Conservation (phyloP, 805 yeast genomes). For the Metschnikowia drakensbergensis region DNA sequence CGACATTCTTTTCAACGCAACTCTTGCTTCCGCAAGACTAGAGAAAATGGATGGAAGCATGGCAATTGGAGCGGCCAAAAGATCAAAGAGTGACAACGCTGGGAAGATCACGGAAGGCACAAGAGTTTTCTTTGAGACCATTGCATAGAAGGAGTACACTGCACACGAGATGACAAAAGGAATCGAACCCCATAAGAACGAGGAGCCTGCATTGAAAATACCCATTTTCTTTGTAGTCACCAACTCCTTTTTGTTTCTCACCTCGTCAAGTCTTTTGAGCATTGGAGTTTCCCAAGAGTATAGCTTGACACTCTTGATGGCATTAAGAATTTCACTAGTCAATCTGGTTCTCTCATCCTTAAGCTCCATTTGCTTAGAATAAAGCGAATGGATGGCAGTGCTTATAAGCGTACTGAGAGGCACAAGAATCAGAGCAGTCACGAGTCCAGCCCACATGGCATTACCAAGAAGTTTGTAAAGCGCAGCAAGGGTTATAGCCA, state of each 20-base stretch:
- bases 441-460: conserved; percentile 56
- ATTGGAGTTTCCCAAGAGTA: conserved; percentile 71
- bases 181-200: conserved; percentile 36
- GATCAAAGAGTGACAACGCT: conserved; percentile 35
- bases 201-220: conserved; percentile 28
- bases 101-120: conserved; percentile 40
- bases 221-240: conserved; percentile 47
- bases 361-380: conserved; percentile 55
- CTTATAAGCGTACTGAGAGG: conserved; percentile 54
- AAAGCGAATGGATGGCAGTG: conserved; percentile 39
- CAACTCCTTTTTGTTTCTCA: conserved; percentile 59
- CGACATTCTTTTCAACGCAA: conserved; percentile 32
- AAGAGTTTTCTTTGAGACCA: conserved; percentile 22
- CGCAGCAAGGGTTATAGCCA: conserved; percentile 51
- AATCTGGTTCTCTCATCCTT: conserved; percentile 58
- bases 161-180: conserved; percentile 37
- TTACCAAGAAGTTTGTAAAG: conserved; percentile 54
- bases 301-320: conserved; percentile 61
- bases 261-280: conserved; percentile 46
- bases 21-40: conserved; percentile 27
- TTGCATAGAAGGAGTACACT: conserved; percentile 28
- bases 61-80: conserved; percentile 34
- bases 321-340: conserved; percentile 55
- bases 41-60: conserved; percentile 31
- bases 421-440: conserved; percentile 50